Evolutionary conservation across 768 basidiomycete genomes (phyloP), one percentile per base, ranked within the genome.

Genomic region (Paxillus ammoniavirescens): DNA sequence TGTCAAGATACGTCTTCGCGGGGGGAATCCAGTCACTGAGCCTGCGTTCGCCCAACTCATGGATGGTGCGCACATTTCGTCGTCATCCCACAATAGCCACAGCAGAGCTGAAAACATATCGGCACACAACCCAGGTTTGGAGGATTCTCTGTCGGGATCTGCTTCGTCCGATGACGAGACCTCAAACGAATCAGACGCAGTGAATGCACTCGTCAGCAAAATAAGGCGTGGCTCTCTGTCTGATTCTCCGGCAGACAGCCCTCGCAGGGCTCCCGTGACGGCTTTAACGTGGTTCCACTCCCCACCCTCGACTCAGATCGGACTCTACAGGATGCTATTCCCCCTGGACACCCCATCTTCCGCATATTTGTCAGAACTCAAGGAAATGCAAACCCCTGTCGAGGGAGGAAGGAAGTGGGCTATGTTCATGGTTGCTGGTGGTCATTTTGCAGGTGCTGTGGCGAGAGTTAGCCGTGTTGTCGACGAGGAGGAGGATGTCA

Each of bases 371-470:
- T 61, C 78, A 2, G 82, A 84, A 55, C 72, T 95, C 18, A 79
- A 73, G 58, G 71, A 71, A n/a, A 78, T 93, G 76, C 93, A 93
- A 66, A 70, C 73, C 8, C 68, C 72, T 12, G 65, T 69, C 3
- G 70, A 73, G 13, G 72, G 77, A 15, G 91, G 85, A 14, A 77
- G 93, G 37, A 88, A 82, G 54, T 96, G 95, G 90, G 91, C 93
- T 0, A 71, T 98, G 79, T 89, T 99, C 63, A 97, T 98, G 93
- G 84, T 89, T 38, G 97, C 97, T 0, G 95, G 97, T 18, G 97
- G 97, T 10, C 97, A 99, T 70, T 98, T 99, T 72, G 97, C 97
- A 13, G 97, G 96, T 23, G 88, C 93, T 52, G 77, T 99, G 33
- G 85, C 86, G 12, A 77, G 85, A 33, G 89, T 93, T 26, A 82